Evolutionary conservation across 2,329 filamentous ascomycete genomes (phyloP), one percentile per base, ranked within the genome.

Genomic region (Colletotrichum sp.): DNA sequence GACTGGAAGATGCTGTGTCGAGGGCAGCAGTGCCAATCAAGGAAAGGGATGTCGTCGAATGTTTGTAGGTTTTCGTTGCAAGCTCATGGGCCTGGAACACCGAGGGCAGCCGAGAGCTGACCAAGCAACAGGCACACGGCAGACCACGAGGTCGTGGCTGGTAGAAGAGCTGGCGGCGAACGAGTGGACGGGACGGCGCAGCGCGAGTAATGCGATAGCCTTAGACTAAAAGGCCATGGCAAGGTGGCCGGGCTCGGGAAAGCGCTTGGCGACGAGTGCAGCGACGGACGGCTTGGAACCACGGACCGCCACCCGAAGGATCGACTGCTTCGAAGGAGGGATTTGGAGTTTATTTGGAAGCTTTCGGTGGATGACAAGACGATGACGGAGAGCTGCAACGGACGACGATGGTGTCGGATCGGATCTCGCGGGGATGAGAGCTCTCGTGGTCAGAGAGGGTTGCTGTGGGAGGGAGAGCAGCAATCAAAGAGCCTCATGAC

Each of bases 141-240:
- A 68, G 21, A 60, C 65, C 59, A 64, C 71, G 65, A 73, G 71
- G 48, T 74, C 32, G 72, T 72, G 74, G 74, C 74, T 69, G 34
- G 59, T 59, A 30, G 21, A 16, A 28, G 30, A 60, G 28, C 59
- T 74, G 71, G 74, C 48, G 71, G 67, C 32, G 57, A 26, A 39
- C 68, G 24, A 71, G 28, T 76, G 59, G 71, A 39, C 65, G 74
- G 74, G 74, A 74, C 71, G 65, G 74, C 74, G 74, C 65, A 74
- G 70, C 74, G 74, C 70, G 74, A 76, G 74, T 74, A 76, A 69
- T 69, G 70, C 43, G 64, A 73, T 65, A n/a, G 48, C 57, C 52
- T 21, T 28, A 8, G 48, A 52, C 74, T 74, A 76, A 74, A 69
- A 48, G 48, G 32, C 64, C 70, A 68, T 74, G 59, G 65, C 70